These are phyloP conservation scores for Mycena kentingensis DNA, from an alignment of 768 basidiomycete genomes.

Conservation along the genomic window DNA sequence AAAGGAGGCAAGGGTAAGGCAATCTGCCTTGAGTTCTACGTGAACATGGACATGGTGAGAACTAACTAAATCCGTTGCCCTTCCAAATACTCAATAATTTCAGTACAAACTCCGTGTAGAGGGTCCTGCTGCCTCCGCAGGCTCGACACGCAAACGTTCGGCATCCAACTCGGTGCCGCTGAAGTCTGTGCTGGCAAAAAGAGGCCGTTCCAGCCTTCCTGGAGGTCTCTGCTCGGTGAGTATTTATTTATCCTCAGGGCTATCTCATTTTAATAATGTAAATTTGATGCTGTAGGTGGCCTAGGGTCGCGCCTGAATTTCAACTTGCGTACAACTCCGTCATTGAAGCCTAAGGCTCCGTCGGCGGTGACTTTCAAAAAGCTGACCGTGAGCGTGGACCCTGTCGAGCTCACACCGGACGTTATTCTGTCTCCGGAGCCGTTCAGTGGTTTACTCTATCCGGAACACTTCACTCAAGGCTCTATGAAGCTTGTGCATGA, in stretches of 20 bases:
- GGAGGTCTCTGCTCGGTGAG: too few relatives aligned
- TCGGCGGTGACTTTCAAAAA: neutral
- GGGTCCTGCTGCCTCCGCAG: neutral
- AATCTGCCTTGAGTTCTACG: neutral
- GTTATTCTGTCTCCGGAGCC: neutral
- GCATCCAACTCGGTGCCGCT: too few relatives aligned
- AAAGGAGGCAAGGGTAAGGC: neutral
- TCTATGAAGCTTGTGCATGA: constrained; percentile 1
- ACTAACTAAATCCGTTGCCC: neutral
- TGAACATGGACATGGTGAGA: neutral
- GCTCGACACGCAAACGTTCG: too few relatives aligned
- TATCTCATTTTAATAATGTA: too few relatives aligned
- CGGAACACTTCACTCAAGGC: constrained; percentile 2
- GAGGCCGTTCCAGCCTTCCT: too few relatives aligned
- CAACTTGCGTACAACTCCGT: neutral
- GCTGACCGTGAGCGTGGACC: neutral
- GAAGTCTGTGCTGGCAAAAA: too few relatives aligned
- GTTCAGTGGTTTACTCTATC: neutral
- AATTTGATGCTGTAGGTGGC: neutral
- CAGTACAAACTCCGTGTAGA: neutral
- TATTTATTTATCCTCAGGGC: too few relatives aligned
- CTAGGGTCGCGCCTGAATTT: neutral
- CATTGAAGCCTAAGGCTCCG: neutral
- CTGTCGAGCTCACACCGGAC: neutral
- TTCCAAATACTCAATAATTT: neutral